phyloP scores from a whole-genome alignment of 768 basidiomycete species.

The Leccinellum rugosiceps region DNA sequence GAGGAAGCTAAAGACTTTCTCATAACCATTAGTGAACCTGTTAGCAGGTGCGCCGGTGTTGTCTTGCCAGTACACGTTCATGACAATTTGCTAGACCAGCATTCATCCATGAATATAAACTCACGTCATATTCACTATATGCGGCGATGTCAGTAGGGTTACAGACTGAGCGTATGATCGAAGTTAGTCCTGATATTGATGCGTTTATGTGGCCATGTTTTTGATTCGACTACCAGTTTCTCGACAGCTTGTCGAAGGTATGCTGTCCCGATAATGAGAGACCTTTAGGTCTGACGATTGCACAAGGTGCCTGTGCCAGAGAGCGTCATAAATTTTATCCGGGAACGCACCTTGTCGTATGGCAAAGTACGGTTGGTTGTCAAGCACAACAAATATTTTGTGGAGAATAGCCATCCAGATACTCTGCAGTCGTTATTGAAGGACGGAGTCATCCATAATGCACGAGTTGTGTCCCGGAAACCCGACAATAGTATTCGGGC shows the following conservation, averaged over 20 bases:
- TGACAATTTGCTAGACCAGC: slow-evolving; percentile 62
- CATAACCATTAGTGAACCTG: slow-evolving; percentile 96
- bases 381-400: slow-evolving; percentile 96
- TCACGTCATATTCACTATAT: slow-evolving; percentile 96
- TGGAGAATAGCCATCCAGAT: slow-evolving; percentile 94
- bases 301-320: slow-evolving; percentile 87
- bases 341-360: slow-evolving; percentile 91
- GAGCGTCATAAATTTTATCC: slow-evolving; percentile 80
- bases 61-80: slow-evolving; percentile 26
- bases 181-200: slow-evolving; percentile 53
- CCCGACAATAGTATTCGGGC: slow-evolving; percentile 75
- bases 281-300: slow-evolving; percentile 3
- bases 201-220: slow-evolving; percentile 29
- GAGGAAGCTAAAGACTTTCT: slow-evolving; percentile 98
- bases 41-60: slow-evolving; percentile 77
- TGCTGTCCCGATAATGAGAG: slow-evolving; percentile 1
- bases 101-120: slow-evolving; percentile 98
- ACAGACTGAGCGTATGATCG: slow-evolving; percentile 97
- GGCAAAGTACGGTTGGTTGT: slow-evolving; percentile 98
- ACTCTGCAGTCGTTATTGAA: slow-evolving; percentile 87
- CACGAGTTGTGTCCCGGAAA: slow-evolving; percentile 67
- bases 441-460: slow-evolving; percentile 80
- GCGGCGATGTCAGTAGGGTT: slow-evolving; percentile 98
- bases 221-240: slow-evolving; percentile 49
- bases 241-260: slow-evolving; percentile 77